Evolutionary conservation across 495 filamentous ascomycete species (phyloP).

Genomic region (Penicillium bialowiezense): DNA sequence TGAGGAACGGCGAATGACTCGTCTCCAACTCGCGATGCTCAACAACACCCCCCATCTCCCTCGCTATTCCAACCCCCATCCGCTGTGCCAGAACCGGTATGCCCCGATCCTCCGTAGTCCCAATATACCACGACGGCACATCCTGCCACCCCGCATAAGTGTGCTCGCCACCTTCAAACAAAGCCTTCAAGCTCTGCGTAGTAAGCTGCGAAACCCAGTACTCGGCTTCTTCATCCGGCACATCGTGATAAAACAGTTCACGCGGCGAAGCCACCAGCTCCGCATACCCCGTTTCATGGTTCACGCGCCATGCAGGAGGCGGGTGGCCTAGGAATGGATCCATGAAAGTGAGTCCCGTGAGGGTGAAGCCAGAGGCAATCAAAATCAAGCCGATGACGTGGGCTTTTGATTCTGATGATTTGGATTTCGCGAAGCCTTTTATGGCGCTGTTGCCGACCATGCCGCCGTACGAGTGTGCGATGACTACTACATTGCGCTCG

Average conservation of each 20-base stretch:
- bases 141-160: constrained; percentile 24
- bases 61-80: constrained; percentile 20
- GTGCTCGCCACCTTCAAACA: constrained; percentile 25
- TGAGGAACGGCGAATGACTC: constrained; percentile 28
- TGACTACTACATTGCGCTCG: constrained; percentile 42
- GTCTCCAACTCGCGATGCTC: constrained; percentile 22
- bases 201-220: constrained; percentile 19
- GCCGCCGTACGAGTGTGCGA: constrained; percentile 54
- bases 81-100: constrained; percentile 29
- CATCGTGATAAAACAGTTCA: constrained; percentile 28
- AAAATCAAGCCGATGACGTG: constrained; percentile 44
- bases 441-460: constrained; percentile 46
- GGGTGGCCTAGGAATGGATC: constrained; percentile 23
- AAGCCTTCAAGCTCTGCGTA: constrained; percentile 21
- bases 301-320: constrained; percentile 14
- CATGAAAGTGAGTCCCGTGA: constrained; percentile 17
- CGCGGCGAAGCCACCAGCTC: constrained; percentile 21
- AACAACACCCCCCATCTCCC: constrained; percentile 16
- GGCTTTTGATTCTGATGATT: constrained; percentile 19
- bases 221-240: constrained; percentile 18
- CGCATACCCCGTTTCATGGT: constrained; percentile 18
- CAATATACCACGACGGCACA: constrained; percentile 26
- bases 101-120: constrained; percentile 22
- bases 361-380: constrained; percentile 14
- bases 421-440: constrained; percentile 34